Evolutionary conservation across 2,329 filamentous ascomycete species (phyloP).

Genomic region (Thermochaetoides dissita): DNA sequence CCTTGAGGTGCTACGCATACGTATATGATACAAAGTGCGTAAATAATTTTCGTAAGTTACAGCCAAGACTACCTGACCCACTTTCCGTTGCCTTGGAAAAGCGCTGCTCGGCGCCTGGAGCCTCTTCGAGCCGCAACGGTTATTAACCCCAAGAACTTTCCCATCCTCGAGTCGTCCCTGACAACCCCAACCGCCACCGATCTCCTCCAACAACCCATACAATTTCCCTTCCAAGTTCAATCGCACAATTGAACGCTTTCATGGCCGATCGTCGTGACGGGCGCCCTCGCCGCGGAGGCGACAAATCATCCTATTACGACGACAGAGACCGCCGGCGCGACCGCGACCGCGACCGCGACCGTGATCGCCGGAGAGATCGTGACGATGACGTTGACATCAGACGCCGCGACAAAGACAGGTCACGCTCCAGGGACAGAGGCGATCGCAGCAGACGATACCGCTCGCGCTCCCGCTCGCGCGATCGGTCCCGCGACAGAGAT

Average conservation of each 20-base stretch:
- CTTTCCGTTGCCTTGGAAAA: too few relatives aligned
- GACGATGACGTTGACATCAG: neutral
- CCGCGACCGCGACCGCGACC: constrained; percentile 5
- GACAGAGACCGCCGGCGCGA: constrained; percentile 9
- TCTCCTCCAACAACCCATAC: neutral
- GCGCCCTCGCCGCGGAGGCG: constrained; percentile 8
- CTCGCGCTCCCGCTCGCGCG: constrained; percentile 3
- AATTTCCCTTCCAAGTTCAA: neutral
- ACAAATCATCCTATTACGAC: constrained; percentile 6
- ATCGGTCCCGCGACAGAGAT: constrained; percentile 2
- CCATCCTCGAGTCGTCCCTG: too few relatives aligned
- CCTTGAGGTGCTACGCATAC: too few relatives aligned
- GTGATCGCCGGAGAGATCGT: constrained; percentile 4
- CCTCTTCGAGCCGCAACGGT: too few relatives aligned
- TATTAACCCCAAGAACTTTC: too few relatives aligned
- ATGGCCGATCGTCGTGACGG: constrained; percentile 11
- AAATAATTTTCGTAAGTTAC: too few relatives aligned
- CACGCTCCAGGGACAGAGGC: constrained; percentile 6
- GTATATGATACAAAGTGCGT: too few relatives aligned
- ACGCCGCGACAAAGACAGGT: constrained; percentile 15
- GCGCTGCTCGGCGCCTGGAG: too few relatives aligned
- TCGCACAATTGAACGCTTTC: neutral
- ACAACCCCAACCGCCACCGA: too few relatives aligned
- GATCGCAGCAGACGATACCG: constrained; percentile 6
- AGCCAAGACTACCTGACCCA: too few relatives aligned